Percentiles rank a stretch among this genome's conserved stretches.
phyloP scores from a whole-genome alignment of 2,329 filamentous ascomycete genomes.

The Scedosporium apiospermum region DNA sequence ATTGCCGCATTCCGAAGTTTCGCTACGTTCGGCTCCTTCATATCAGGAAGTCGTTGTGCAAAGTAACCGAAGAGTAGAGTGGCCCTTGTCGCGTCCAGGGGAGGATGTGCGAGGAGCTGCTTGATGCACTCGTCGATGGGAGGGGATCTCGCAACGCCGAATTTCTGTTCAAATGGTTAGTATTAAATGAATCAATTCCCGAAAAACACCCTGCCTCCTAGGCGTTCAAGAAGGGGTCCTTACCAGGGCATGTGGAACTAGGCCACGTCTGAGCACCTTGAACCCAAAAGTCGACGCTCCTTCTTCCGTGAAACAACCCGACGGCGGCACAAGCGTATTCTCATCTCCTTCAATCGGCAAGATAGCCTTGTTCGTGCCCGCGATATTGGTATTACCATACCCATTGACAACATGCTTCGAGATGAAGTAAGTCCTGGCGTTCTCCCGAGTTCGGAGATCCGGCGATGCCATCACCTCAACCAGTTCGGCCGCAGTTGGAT shows the following conservation, averaged over 20 bases:
- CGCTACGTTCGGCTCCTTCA: constrained; percentile 51
- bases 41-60: constrained; percentile 63
- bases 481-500: constrained; percentile 64
- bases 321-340: constrained; percentile 58
- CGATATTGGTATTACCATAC: constrained; percentile 58
- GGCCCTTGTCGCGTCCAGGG: constrained; percentile 56
- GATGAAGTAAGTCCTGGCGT: constrained; percentile 74
- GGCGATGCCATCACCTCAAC: constrained; percentile 66
- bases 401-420: constrained; percentile 68
- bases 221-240: constrained; percentile 11
- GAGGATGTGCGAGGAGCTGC: constrained; percentile 61
- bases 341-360: constrained; percentile 64
- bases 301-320: constrained; percentile 74
- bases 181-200: not conserved
- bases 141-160: constrained; percentile 78
- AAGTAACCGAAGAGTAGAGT: constrained; percentile 75
- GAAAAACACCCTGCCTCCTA: not conserved
- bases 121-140: constrained; percentile 68
- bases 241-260: constrained; percentile 65
- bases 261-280: constrained; percentile 61
- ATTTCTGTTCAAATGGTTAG: constrained; percentile 41
- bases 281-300: constrained; percentile 72
- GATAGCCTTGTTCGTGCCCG: constrained; percentile 45
- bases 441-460: constrained; percentile 49
- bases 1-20: constrained; percentile 58